Conservation (phyloP, 163 green algal genomes). For the Scenedesmus sp. region DNA sequence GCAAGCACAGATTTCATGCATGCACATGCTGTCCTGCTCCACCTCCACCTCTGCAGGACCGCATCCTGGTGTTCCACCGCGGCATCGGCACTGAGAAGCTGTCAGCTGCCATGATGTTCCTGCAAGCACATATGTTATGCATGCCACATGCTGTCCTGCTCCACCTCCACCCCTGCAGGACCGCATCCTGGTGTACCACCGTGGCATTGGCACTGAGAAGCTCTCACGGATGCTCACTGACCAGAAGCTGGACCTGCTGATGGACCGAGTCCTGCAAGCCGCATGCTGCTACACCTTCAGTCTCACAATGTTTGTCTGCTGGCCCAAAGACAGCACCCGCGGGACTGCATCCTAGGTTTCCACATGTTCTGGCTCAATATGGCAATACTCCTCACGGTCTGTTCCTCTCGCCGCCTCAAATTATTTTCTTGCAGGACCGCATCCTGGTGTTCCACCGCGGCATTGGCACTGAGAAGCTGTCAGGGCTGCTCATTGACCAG, state of each 20-base stretch:
- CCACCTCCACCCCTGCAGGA: conserved; percentile 10
- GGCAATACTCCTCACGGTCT: neutral
- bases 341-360: neutral
- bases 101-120: neutral
- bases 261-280: no score
- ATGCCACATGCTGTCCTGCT: no score
- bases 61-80: conserved; percentile 63
- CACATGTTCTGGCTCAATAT: neutral
- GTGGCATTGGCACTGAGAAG: conserved; percentile 52
- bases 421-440: conserved; percentile 34
- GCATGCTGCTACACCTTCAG: no score
- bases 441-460: conserved; percentile 67
- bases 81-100: conserved; percentile 51
- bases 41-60: conserved; percentile 27
- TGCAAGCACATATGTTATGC: no score
- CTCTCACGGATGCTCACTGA: no score
- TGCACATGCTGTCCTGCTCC: no score
- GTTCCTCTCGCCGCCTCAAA: neutral
- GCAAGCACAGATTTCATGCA: no score
- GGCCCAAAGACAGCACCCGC: no score
- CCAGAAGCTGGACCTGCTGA: no score
- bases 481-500: conserved; percentile 58
- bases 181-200: conserved; percentile 62
- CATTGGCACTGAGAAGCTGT: conserved; percentile 50
- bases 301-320: no score